A percentile compares a stretch with the other conserved stretches of the same genome.
phyloP scores from a whole-genome alignment of 1,139 yeast genomes.

The Taphrina deformans region DNA sequence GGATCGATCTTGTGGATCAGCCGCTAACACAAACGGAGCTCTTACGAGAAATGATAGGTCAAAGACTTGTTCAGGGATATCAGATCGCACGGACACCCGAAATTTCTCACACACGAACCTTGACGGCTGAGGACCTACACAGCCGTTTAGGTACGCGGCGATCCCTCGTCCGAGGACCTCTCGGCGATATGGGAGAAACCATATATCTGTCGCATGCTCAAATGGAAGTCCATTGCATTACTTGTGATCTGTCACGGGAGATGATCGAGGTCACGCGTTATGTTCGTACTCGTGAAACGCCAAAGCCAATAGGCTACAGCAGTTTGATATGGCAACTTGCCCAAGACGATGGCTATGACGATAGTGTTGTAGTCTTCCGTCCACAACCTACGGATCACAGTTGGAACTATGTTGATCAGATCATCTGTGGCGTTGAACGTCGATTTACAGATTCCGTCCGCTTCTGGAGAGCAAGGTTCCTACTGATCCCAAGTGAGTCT shows the following conservation, averaged over 20 bases:
- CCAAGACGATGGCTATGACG: conserved; percentile 32
- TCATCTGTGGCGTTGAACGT: conserved; percentile 85
- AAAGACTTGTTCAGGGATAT: conserved; percentile 80
- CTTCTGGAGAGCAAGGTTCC: conserved; percentile 74
- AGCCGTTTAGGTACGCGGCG: not conserved
- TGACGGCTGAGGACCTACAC: not conserved
- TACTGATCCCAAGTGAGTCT: conserved; percentile 68
- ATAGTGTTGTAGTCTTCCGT: conserved; percentile 13
- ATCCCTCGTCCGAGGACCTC: conserved; percentile 43
- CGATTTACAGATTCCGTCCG: conserved; percentile 57
- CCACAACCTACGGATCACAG: conserved; percentile 49
- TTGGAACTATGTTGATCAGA: conserved; percentile 92
- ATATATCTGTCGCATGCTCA: conserved; percentile 75
- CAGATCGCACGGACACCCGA: conserved; percentile 59
- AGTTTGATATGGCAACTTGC: conserved; percentile 33
- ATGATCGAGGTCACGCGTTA: conserved; percentile 36
- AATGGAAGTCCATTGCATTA: conserved; percentile 73
- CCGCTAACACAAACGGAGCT: conserved; percentile 60
- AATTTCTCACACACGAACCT: not conserved
- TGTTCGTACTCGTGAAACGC: conserved; percentile 26
- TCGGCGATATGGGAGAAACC: conserved; percentile 57
- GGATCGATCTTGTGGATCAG: conserved; percentile 56
- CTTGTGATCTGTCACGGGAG: conserved; percentile 52
- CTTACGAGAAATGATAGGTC: conserved; percentile 82
- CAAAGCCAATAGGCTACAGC: conserved; percentile 32